phyloP scores from a whole-genome alignment of 106 monocot genomes.

The Phalaenopsis aphrodite region DNA sequence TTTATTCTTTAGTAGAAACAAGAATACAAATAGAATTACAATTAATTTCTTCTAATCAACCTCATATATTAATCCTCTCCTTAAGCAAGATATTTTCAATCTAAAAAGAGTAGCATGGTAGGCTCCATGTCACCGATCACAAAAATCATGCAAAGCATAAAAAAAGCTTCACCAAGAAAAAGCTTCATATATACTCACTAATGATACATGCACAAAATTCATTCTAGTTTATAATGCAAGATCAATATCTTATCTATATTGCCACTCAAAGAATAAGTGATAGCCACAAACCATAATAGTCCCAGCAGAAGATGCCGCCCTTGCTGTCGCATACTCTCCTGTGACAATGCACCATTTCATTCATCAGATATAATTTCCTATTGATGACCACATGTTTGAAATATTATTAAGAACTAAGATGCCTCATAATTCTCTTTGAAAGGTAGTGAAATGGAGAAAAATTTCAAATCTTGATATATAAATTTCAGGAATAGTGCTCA shows the following conservation, averaged over 20 bases:
- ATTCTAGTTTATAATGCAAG: not conserved
- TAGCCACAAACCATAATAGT: constrained; percentile 69
- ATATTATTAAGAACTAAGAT: not conserved
- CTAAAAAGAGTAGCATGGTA: not conserved
- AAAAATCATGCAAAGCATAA: not conserved
- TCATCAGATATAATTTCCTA: not conserved
- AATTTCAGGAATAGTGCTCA: not conserved
- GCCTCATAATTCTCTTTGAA: not conserved
- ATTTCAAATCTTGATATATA: not conserved
- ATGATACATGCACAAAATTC: not conserved
- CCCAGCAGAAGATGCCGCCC: constrained; percentile 68
- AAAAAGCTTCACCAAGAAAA: not conserved
- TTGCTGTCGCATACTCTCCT: constrained; percentile 86
- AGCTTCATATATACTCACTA: not conserved
- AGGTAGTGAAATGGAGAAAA: not conserved
- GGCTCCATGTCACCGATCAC: not conserved
- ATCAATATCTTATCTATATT: not conserved
- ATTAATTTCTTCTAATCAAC: not conserved
- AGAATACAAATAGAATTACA: not conserved
- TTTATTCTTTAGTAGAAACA: too few species aligned
- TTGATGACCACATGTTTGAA: not conserved
- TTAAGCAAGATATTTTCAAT: not conserved
- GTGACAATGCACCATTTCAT: not conserved
- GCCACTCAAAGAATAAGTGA: constrained; percentile 3
- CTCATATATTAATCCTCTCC: not conserved